Conservation (phyloP, 495 filamentous ascomycete species). For the Lophiostoma macrostomum region DNA sequence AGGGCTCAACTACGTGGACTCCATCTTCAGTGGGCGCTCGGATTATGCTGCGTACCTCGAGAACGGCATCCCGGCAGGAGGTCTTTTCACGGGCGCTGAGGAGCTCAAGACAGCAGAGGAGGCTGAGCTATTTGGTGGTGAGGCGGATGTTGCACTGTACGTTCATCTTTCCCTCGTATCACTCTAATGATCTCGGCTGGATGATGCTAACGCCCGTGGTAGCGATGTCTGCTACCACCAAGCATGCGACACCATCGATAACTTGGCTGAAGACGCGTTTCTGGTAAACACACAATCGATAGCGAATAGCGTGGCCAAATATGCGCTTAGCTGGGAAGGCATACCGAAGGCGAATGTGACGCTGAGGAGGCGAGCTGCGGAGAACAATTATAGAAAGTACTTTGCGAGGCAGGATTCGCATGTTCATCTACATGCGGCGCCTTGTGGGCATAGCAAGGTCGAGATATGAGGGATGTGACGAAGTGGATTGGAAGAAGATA, state of each 20-base stretch:
- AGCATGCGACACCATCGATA: slow-evolving; percentile 55
- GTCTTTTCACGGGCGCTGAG: slow-evolving; percentile 70
- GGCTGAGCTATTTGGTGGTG: slow-evolving; percentile 57
- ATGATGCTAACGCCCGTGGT: no score
- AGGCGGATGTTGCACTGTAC: slow-evolving; percentile 59
- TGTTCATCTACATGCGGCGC: background rate
- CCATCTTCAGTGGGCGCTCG: slow-evolving; percentile 60
- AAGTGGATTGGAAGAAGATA: background rate
- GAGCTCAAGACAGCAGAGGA: slow-evolving; percentile 60
- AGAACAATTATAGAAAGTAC: slow-evolving; percentile 1
- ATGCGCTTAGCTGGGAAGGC: slow-evolving; percentile 53
- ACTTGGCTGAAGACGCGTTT: slow-evolving; percentile 60
- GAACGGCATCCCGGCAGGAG: slow-evolving; percentile 61
- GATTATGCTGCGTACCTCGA: slow-evolving; percentile 71
- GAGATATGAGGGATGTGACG: background rate
- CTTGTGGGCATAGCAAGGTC: background rate
- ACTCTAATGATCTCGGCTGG: no score
- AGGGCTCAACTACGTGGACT: slow-evolving; percentile 46
- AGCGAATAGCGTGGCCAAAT: slow-evolving; percentile 64
- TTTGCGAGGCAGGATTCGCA: background rate
- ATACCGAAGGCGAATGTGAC: slow-evolving; percentile 36
- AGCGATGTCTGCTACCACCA: no score
- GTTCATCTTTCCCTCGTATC: no score
- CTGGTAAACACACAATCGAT: slow-evolving; percentile 59
- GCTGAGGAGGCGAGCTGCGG: slow-evolving; percentile 15